These are phyloP conservation scores for Mortierella sp. DNA, from an alignment of 371 early-diverging fungal species.

Conservation along the genomic window DNA sequence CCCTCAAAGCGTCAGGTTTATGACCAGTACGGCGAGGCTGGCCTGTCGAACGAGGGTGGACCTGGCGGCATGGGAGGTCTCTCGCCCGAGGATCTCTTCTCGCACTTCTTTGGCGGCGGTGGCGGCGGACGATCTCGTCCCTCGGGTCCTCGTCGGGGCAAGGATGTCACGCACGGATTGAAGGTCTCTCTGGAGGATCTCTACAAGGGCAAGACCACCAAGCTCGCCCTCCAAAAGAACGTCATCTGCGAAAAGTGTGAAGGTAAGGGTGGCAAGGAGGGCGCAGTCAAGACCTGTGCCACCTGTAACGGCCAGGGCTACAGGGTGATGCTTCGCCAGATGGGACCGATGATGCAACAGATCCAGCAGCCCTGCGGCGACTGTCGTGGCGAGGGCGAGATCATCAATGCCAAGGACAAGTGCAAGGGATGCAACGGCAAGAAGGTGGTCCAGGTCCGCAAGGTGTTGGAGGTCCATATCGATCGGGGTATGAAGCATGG, in stretches of 20 bases:
- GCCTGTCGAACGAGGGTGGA: slow-evolving; percentile 77
- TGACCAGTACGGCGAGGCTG: slow-evolving; percentile 89
- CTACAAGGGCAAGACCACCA: slow-evolving; percentile 92
- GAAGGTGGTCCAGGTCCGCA: slow-evolving; percentile 86
- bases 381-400: slow-evolving; percentile 92
- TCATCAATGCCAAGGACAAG: slow-evolving; percentile 87
- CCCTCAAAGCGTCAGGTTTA: slow-evolving; percentile 80
- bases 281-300: slow-evolving; percentile 73
- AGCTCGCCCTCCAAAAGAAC: slow-evolving; percentile 88
- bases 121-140: slow-evolving; percentile 75
- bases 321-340: slow-evolving; percentile 88
- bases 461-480: slow-evolving; percentile 89
- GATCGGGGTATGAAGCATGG: slow-evolving; percentile 98
- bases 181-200: slow-evolving; percentile 94
- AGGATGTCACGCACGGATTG: slow-evolving; percentile 82
- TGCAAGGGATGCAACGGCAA: slow-evolving; percentile 92
- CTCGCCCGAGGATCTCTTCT: slow-evolving; percentile 85
- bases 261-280: slow-evolving; percentile 82
- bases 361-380: slow-evolving; percentile 93
- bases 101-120: slow-evolving; percentile 84
- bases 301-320: slow-evolving; percentile 89
- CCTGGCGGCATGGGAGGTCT: slow-evolving; percentile 62
- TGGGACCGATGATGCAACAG: slow-evolving; percentile 98
- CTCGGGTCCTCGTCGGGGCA: slow-evolving; percentile 79
- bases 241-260: slow-evolving; percentile 82